Conservation (phyloP, 345 rosid species). For the Citrus trifoliata region DNA sequence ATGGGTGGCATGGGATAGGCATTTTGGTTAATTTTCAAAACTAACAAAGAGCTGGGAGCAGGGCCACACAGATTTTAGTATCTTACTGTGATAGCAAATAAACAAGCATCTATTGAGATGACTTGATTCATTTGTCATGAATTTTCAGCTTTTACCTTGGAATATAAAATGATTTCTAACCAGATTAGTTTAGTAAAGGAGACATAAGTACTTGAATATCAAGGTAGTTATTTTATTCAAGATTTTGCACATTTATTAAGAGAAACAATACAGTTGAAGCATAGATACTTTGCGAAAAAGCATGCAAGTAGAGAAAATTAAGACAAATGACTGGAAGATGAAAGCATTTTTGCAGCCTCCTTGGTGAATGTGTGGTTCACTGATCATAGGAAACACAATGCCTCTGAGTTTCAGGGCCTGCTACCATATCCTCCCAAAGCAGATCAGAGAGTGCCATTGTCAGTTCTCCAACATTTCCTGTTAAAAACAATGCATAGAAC, state of each 20-base stretch:
- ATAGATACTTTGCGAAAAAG: background rate
- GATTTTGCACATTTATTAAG: background rate
- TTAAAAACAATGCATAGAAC: background rate
- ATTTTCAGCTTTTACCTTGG: background rate
- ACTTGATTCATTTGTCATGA: background rate
- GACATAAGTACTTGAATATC: too few relatives aligned
- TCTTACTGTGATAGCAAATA: background rate
- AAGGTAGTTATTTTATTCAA: background rate
- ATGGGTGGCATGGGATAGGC: constrained; percentile 1
- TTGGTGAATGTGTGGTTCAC: background rate
- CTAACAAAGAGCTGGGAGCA: constrained; percentile 10
- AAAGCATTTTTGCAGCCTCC: background rate
- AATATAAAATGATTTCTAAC: background rate
- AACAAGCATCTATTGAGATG: background rate
- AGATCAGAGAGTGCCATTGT: constrained; percentile 65
- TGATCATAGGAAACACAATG: constrained; percentile 33
- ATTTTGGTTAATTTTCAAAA: background rate
- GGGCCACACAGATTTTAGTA: constrained; percentile 4
- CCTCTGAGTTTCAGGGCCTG: constrained; percentile 48
- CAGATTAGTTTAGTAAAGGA: background rate
- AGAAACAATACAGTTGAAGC: background rate
- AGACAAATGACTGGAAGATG: background rate
- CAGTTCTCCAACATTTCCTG: constrained; percentile 66
- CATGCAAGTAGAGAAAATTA: background rate
- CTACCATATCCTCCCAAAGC: constrained; percentile 71